Percentiles rank a stretch among this genome's conserved stretches.
These are phyloP conservation scores for Penicillium sp. DNA, from an alignment of 2,329 filamentous ascomycete genomes.

Conservation along the genomic window DNA sequence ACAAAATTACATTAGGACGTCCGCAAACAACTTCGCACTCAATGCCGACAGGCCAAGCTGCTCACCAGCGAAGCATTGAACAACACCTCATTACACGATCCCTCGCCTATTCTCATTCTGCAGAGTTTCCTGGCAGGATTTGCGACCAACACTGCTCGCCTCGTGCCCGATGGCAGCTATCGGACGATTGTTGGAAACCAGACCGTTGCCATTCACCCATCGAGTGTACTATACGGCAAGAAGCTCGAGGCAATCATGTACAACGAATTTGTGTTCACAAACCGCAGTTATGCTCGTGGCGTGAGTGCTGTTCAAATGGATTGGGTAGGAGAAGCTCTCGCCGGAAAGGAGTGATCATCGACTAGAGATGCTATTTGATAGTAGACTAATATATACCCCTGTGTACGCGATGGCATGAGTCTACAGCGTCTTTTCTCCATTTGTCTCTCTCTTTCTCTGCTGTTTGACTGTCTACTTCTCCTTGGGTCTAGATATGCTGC, in stretches of 20 bases:
- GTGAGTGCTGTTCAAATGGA: conserved; percentile 63
- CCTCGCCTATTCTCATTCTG: conserved; percentile 51
- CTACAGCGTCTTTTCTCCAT: neutral
- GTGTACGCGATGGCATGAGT: neutral
- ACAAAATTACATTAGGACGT: conserved; percentile 47
- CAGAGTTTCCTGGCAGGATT: conserved; percentile 61
- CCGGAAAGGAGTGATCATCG: conserved; percentile 20
- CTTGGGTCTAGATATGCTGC: no score
- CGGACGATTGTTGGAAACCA: conserved; percentile 62
- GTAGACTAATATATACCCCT: conserved; percentile 16
- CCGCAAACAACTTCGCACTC: conserved; percentile 59
- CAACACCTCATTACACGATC: conserved; percentile 29
- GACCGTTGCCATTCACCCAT: conserved; percentile 62
- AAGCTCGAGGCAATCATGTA: conserved; percentile 64
- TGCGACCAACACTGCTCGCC: conserved; percentile 58
- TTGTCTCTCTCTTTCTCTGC: neutral
- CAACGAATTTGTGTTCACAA: conserved; percentile 66
- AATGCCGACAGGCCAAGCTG: conserved; percentile 53
- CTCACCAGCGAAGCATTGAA: conserved; percentile 31
- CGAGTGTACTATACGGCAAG: conserved; percentile 59
- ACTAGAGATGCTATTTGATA: conserved; percentile 5
- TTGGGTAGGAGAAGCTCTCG: conserved; percentile 57
- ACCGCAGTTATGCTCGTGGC: conserved; percentile 60
- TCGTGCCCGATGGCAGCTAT: conserved; percentile 62
- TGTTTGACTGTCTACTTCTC: no score